Conservation (phyloP, 2,329 filamentous ascomycete genomes). For the Ophiocordyceps australis region DNA sequence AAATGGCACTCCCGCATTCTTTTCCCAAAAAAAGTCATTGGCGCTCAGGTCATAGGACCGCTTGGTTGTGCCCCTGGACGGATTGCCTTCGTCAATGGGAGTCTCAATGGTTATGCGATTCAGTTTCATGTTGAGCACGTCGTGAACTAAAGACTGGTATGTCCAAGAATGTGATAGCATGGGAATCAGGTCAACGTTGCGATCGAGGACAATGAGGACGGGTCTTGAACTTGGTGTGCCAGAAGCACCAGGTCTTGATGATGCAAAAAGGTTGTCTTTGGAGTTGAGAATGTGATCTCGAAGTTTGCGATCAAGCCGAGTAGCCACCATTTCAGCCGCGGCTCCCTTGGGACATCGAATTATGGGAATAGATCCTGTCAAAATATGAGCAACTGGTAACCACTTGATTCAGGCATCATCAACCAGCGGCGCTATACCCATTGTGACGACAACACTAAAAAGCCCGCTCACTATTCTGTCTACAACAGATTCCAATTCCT, state of each 20-base stretch:
- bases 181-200: constrained; percentile 86
- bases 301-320: constrained; percentile 86
- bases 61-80: constrained; percentile 58
- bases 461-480: constrained; percentile 87
- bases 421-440: constrained; percentile 41
- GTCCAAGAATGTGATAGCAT: constrained; percentile 92
- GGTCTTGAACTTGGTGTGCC: constrained; percentile 60
- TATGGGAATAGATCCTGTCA: constrained; percentile 69
- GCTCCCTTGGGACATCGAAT: constrained; percentile 88
- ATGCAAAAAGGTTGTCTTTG: constrained; percentile 90
- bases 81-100: constrained; percentile 59
- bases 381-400: constrained; percentile 1
- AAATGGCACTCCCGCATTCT: constrained; percentile 80
- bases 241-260: constrained; percentile 33
- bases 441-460: constrained; percentile 97
- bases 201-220: constrained; percentile 82
- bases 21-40: constrained; percentile 92
- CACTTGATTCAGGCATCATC: too few relatives aligned
- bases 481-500: constrained; percentile 71
- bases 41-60: constrained; percentile 80
- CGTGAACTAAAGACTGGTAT: constrained; percentile 68
- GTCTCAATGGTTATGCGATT: constrained; percentile 91
- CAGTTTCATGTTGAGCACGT: constrained; percentile 39
- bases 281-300: constrained; percentile 94
- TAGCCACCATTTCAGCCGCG: constrained; percentile 84